Conservation (phyloP, 805 yeast genomes). For the Cyberlindnera subsufficiens region DNA sequence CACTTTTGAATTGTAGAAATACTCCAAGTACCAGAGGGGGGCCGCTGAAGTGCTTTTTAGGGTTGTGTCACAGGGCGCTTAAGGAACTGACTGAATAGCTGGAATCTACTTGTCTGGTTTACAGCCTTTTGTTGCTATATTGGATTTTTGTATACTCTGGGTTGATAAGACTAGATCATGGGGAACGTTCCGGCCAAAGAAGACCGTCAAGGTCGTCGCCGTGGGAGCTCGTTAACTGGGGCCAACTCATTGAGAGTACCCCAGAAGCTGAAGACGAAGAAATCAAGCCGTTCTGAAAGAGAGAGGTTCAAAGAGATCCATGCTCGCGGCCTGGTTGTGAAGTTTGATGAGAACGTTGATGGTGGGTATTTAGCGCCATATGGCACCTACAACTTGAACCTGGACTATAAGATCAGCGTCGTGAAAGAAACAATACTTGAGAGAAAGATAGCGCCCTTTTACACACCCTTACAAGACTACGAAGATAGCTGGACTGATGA, state of each 20-base stretch:
- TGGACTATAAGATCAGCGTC: conserved; percentile 66
- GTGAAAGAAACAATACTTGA: conserved; percentile 68
- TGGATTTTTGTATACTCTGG: too few species aligned
- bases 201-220: conserved; percentile 23
- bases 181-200: conserved; percentile 44
- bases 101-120: too few species aligned
- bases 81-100: too few species aligned
- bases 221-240: conserved; percentile 10
- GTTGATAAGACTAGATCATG: conserved; percentile 23
- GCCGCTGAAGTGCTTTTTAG: too few species aligned
- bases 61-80: too few species aligned
- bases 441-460: conserved; percentile 83
- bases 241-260: neutral
- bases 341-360: conserved; percentile 69
- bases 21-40: too few species aligned
- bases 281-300: conserved; percentile 46
- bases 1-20: too few species aligned
- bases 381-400: conserved; percentile 72
- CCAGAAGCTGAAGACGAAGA: conserved; percentile 18
- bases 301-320: conserved; percentile 48
- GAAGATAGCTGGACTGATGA: conserved; percentile 66
- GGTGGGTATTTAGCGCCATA: conserved; percentile 93
- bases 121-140: too few species aligned
- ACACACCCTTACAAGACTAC: conserved; percentile 79
- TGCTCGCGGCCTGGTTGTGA: conserved; percentile 51